Evolutionary conservation across 2,329 filamentous ascomycete genomes (phyloP).

Genomic region (Exophiala dermatitidis): DNA sequence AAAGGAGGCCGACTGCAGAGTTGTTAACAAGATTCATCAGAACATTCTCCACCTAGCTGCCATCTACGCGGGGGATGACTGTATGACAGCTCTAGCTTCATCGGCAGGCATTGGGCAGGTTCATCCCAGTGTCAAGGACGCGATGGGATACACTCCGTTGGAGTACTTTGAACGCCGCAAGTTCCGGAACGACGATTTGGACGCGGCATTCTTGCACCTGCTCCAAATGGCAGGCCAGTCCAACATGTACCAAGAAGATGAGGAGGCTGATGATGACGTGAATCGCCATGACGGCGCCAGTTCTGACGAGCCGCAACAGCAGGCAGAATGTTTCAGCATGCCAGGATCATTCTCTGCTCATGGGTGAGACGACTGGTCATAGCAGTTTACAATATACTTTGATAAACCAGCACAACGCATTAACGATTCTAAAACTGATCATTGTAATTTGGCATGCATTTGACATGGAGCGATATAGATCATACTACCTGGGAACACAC

Average conservation of each 20-base stretch:
- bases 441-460: no score
- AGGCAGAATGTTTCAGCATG: no score
- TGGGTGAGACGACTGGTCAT: no score
- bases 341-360: no score
- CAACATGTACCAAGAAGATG: background rate
- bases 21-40: background rate
- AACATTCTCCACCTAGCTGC: background rate
- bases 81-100: background rate
- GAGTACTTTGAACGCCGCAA: background rate
- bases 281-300: no score
- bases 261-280: background rate
- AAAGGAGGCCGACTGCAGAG: constrained; percentile 11
- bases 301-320: no score
- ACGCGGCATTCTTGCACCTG: background rate
- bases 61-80: background rate
- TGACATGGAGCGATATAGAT: no score
- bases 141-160: background rate
- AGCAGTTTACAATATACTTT: no score
- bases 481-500: no score
- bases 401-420: no score
- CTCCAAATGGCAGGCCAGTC: no score
- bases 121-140: background rate
- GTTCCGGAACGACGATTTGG: background rate
- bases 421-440: no score
- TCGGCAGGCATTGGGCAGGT: background rate